Percentiles rank a stretch among this genome's conserved stretches.
Evolutionary conservation across 352 stramenopile species (phyloP).

Genomic region (Phytopythium helicoides): DNA sequence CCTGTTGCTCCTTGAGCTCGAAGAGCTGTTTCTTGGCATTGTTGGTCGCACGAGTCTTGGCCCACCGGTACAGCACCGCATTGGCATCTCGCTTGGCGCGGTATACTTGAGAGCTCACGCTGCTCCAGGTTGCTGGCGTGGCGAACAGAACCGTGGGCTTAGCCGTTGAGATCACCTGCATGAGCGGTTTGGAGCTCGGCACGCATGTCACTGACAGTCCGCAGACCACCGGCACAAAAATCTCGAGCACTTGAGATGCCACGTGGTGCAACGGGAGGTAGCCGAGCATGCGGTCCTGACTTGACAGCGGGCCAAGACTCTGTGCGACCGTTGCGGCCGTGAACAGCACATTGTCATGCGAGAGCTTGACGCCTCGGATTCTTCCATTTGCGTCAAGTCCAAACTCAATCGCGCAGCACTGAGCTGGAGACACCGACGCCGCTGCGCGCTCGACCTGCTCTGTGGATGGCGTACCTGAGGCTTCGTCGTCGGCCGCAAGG

Average conservation of each 20-base stretch:
- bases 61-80: conserved; percentile 69
- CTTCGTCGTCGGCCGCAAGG: conserved; percentile 25
- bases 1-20: conserved; percentile 7
- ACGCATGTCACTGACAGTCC: conserved; percentile 64
- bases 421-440: conserved; percentile 25
- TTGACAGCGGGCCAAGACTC: conserved; percentile 52
- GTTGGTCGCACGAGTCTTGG: conserved; percentile 72
- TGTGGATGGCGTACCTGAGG: conserved; percentile 11
- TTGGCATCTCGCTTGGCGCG: conserved; percentile 73
- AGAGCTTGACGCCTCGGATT: conserved; percentile 53
- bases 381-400: conserved; percentile 51
- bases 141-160: conserved; percentile 81
- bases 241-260: conserved; percentile 65
- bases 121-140: conserved; percentile 64
- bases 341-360: conserved; percentile 86
- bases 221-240: conserved; percentile 66
- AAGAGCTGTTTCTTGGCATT: conserved; percentile 81
- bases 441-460: conserved; percentile 32
- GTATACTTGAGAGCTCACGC: conserved; percentile 70
- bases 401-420: conserved; percentile 61
- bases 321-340: conserved; percentile 59
- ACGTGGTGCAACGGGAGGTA: conserved; percentile 75
- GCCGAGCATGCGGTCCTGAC: conserved; percentile 50
- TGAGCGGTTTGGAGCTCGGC: conserved; percentile 41
- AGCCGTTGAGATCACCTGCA: conserved; percentile 48